phyloP scores from a whole-genome alignment of 2,329 filamentous ascomycete genomes.

The Lasiodiplodia hormozganensis region DNA sequence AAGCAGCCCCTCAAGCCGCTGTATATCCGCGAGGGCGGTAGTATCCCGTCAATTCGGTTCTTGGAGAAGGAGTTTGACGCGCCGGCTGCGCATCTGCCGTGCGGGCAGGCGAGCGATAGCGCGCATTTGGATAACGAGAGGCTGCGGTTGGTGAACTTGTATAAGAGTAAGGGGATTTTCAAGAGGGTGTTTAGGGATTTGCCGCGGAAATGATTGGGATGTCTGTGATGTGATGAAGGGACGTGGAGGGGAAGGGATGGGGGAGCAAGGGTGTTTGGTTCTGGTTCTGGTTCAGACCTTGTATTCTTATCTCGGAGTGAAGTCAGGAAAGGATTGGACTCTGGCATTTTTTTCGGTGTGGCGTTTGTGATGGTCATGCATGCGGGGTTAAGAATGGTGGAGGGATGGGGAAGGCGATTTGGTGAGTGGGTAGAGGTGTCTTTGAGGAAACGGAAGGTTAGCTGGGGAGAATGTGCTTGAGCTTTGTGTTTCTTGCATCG shows the following conservation, averaged over 20 bases:
- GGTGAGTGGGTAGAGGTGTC: no score
- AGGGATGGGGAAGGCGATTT: neutral
- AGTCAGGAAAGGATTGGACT: neutral
- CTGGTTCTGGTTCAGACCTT: no score
- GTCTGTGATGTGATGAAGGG: neutral
- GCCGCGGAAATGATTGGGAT: constrained; percentile 42
- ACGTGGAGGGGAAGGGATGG: no score
- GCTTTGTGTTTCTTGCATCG: no score
- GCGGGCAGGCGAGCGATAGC: constrained; percentile 91
- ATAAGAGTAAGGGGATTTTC: constrained; percentile 93
- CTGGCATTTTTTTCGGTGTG: neutral
- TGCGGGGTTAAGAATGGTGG: neutral
- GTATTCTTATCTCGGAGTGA: neutral
- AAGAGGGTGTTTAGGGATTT: constrained; percentile 80
- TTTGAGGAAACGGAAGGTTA: no score
- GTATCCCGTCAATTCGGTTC: constrained; percentile 92
- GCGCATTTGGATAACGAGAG: constrained; percentile 96
- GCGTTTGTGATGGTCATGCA: neutral
- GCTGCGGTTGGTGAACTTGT: constrained; percentile 83
- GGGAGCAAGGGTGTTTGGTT: neutral
- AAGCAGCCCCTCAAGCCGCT: constrained; percentile 65
- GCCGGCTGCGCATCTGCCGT: constrained; percentile 89
- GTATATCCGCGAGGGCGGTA: constrained; percentile 94
- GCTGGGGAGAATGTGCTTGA: no score
- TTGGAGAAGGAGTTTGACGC: constrained; percentile 92